These are phyloP conservation scores for Cephalotrichum gorgonifer DNA, from an alignment of 2,329 filamentous ascomycete species.

Conservation along the genomic window DNA sequence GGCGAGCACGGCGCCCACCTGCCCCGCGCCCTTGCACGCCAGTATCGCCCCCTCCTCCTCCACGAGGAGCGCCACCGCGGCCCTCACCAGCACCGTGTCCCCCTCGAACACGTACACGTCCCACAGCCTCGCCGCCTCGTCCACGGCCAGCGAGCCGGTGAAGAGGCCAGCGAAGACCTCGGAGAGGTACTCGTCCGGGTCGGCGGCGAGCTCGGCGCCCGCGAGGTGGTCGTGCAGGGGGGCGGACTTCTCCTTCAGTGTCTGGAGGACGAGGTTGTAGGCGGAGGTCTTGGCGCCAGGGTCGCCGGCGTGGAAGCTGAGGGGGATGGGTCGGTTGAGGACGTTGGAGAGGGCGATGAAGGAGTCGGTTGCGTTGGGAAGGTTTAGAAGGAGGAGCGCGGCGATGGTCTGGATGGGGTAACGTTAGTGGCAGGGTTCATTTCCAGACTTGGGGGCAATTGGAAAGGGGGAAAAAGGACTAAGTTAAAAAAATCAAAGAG, in stretches of 20 bases:
- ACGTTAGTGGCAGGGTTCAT: constrained; percentile 12
- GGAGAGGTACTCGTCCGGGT: constrained; percentile 44
- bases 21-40: constrained; percentile 29
- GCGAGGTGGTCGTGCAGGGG: constrained; percentile 55
- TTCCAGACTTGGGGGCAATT: constrained; percentile 4
- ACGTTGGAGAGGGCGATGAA: constrained; percentile 69
- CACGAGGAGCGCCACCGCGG: constrained; percentile 57
- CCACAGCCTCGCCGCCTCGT: constrained; percentile 65
- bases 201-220: constrained; percentile 30
- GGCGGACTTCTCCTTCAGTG: constrained; percentile 53
- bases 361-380: constrained; percentile 49
- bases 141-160: constrained; percentile 51
- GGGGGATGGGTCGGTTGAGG: constrained; percentile 62
- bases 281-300: constrained; percentile 56
- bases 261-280: constrained; percentile 59
- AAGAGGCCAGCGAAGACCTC: constrained; percentile 56
- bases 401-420: constrained; percentile 58
- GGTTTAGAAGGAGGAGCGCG: constrained; percentile 62
- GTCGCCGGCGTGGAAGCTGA: constrained; percentile 67
- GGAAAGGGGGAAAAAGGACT: not conserved
- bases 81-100: constrained; percentile 59
- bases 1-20: constrained; percentile 29
- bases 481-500: not conserved
- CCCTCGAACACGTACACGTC: constrained; percentile 79
- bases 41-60: constrained; percentile 41